A percentile compares a stretch with the other conserved stretches of the same genome.
These are phyloP conservation scores for Penicillium rolfsii DNA, from an alignment of 2,329 filamentous ascomycete species.

Conservation along the genomic window DNA sequence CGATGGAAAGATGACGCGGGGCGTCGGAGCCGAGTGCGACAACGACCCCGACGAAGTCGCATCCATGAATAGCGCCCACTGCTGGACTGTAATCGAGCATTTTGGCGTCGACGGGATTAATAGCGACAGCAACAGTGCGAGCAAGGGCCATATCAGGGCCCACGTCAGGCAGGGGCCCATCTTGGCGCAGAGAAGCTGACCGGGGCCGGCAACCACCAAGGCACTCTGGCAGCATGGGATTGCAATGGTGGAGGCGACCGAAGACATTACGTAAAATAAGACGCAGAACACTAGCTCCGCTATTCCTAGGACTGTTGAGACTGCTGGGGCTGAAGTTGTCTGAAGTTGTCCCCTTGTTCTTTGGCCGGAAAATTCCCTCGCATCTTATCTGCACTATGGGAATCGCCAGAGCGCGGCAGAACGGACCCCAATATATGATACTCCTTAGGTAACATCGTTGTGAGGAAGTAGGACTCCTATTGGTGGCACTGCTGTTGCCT, in stretches of 20 bases:
- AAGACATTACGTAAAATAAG: not conserved
- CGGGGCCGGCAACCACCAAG: conserved; percentile 9
- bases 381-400: not conserved
- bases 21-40: conserved; percentile 18
- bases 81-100: conserved; percentile 10
- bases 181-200: conserved; percentile 10
- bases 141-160: conserved; percentile 13
- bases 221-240: conserved; percentile 1
- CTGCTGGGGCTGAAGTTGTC: not conserved
- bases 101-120: conserved; percentile 26
- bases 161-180: not conserved
- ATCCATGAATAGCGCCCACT: conserved; percentile 15
- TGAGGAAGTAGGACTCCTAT: not conserved
- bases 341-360: not conserved
- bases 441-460: not conserved
- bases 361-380: not conserved
- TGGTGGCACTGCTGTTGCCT: not conserved
- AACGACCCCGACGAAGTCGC: conserved; percentile 18
- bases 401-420: not conserved
- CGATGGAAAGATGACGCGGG: conserved; percentile 19
- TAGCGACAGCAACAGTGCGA: conserved; percentile 12
- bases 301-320: not conserved
- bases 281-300: not conserved
- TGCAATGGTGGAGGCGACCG: not conserved
- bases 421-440: not conserved